phyloP scores from a whole-genome alignment of 2,329 filamentous ascomycete genomes.

The Pseudogymnoascus sp. region DNA sequence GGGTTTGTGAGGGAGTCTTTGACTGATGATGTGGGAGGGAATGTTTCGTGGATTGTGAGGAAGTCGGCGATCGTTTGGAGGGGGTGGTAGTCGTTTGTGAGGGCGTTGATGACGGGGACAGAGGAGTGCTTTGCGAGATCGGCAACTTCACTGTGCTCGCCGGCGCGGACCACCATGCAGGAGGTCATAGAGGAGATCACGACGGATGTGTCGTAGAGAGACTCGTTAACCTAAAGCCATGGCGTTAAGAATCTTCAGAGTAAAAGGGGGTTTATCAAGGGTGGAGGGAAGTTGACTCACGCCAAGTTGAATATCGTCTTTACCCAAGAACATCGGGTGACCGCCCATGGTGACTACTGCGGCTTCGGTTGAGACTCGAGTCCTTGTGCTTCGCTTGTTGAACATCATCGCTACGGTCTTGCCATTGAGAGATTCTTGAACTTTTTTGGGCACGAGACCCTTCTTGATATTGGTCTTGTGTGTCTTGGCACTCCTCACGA shows the following conservation, averaged over 20 bases:
- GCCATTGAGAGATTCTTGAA: constrained; percentile 59
- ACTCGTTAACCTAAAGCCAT: constrained; percentile 71
- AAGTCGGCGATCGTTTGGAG: constrained; percentile 93
- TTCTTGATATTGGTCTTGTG: constrained; percentile 75
- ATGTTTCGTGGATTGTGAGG: constrained; percentile 77
- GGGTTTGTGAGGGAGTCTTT: constrained; percentile 14
- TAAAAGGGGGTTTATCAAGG: not conserved
- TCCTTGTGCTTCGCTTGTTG: constrained; percentile 90
- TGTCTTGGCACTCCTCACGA: constrained; percentile 73
- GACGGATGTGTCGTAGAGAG: constrained; percentile 81
- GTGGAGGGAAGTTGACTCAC: constrained; percentile 39
- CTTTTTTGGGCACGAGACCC: constrained; percentile 49
- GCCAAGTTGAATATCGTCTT: constrained; percentile 92
- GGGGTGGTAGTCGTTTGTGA: constrained; percentile 88
- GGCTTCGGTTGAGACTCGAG: constrained; percentile 86
- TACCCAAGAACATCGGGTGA: constrained; percentile 92
- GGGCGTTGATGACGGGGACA: constrained; percentile 78
- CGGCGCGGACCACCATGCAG: constrained; percentile 73
- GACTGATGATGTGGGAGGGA: constrained; percentile 42
- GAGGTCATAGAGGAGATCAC: constrained; percentile 94
- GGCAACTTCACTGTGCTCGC: constrained; percentile 67
- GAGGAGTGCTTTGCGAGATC: constrained; percentile 63
- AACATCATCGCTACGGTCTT: constrained; percentile 93
- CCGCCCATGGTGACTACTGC: constrained; percentile 84
- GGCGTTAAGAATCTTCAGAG: not conserved